phyloP scores from a whole-genome alignment of 148 eudicot genomes.

The Vaccinium macrocarpon region DNA sequence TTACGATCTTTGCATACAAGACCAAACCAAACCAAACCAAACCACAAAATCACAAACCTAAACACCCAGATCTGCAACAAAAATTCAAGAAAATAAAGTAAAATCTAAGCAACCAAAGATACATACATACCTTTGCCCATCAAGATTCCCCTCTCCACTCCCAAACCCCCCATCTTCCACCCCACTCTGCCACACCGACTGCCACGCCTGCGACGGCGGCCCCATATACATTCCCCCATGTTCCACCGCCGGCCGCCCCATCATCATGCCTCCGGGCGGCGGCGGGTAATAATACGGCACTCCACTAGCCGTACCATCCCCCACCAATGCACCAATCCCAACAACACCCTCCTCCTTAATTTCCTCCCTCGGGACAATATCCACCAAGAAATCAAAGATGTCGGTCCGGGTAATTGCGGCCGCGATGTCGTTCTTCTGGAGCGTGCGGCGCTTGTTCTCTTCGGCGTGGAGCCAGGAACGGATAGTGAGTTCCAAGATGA shows the following conservation, averaged over 20 bases:
- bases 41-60: not conserved
- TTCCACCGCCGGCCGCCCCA: conserved; percentile 54
- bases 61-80: not conserved
- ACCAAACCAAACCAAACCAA: not conserved
- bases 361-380: conserved; percentile 75
- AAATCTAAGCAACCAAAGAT: not conserved
- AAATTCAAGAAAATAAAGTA: not conserved
- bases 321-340: not conserved
- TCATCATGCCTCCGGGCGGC: conserved; percentile 26
- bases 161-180: conserved; percentile 49
- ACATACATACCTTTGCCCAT: conserved; percentile 49
- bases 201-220: conserved; percentile 80
- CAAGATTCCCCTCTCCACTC: conserved; percentile 41
- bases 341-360: conserved; percentile 1
- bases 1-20: not conserved
- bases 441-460: conserved; percentile 71
- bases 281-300: conserved; percentile 68
- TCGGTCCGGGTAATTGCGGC: conserved; percentile 77
- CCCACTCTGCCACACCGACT: conserved; percentile 65
- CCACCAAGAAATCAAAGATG: conserved; percentile 74
- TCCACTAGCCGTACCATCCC: conserved; percentile 45
- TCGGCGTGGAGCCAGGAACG: conserved; percentile 86
- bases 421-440: conserved; percentile 81
- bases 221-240: conserved; percentile 36
- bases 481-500: conserved; percentile 73